Percentiles rank a stretch among this genome's conserved stretches.
Evolutionary conservation across 2,329 filamentous ascomycete species (phyloP).

Genomic region (Pyrenochaeta sp.): DNA sequence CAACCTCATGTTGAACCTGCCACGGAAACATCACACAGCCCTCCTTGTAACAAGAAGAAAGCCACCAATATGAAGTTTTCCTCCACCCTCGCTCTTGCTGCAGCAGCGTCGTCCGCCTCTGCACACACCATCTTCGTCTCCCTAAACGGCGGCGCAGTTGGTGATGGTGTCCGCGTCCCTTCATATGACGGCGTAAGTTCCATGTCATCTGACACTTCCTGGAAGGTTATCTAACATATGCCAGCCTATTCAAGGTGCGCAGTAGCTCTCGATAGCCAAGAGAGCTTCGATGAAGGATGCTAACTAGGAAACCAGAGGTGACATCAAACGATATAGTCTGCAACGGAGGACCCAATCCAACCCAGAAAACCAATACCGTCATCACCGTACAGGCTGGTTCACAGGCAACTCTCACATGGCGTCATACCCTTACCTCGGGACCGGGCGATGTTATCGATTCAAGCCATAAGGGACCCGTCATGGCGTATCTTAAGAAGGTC

Average conservation of each 20-base stretch:
- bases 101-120: constrained; percentile 47
- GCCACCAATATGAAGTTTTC: constrained; percentile 39
- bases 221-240: constrained; percentile 41
- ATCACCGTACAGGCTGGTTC: constrained; percentile 56
- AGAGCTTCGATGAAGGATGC: too few species aligned
- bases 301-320: constrained; percentile 51
- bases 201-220: background rate
- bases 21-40: background rate
- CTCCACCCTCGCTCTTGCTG: constrained; percentile 32
- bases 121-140: constrained; percentile 63
- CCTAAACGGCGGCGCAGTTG: constrained; percentile 57
- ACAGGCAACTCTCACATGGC: constrained; percentile 64
- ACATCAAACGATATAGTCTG: constrained; percentile 64
- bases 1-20: background rate
- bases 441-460: constrained; percentile 64
- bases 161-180: constrained; percentile 62
- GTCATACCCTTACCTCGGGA: constrained; percentile 62
- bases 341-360: constrained; percentile 65
- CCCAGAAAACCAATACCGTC: constrained; percentile 39
- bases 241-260: constrained; percentile 54
- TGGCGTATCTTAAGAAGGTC: constrained; percentile 67
- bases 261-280: too few species aligned
- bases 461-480: constrained; percentile 64
- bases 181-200: constrained; percentile 42
- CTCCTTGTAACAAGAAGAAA: background rate